phyloP scores from a whole-genome alignment of 805 yeast genomes.

The Yamadazyma laniorum region DNA sequence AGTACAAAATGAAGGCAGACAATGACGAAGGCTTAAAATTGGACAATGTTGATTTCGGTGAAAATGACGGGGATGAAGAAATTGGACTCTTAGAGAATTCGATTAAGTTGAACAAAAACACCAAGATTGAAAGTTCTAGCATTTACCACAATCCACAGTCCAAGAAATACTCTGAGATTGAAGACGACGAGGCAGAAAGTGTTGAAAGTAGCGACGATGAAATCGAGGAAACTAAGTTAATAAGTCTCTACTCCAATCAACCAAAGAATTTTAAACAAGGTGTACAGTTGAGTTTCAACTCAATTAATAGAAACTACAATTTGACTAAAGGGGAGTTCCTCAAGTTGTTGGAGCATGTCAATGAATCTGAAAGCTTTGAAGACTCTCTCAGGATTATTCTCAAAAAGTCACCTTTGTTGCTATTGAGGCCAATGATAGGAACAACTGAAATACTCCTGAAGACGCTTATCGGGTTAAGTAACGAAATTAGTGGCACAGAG shows the following conservation, averaged over 20 bases:
- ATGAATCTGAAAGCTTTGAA: constrained; percentile 63
- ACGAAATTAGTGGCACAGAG: constrained; percentile 70
- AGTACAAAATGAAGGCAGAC: constrained; percentile 7
- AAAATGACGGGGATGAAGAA: constrained; percentile 3
- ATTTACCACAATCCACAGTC: constrained; percentile 8
- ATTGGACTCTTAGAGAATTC: constrained; percentile 12
- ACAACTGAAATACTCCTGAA: constrained; percentile 87
- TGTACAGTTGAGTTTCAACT: constrained; percentile 65
- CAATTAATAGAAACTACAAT: constrained; percentile 65
- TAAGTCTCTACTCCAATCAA: constrained; percentile 82
- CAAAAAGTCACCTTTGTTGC: constrained; percentile 74
- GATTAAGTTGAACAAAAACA: constrained; percentile 10
- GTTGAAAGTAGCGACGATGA: constrained; percentile 22
- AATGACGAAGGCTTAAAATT: neutral
- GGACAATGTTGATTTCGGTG: neutral
- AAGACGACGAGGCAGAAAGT: constrained; percentile 22
- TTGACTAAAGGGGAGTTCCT: constrained; percentile 64
- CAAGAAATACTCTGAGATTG: constrained; percentile 22
- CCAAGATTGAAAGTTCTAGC: constrained; percentile 3
- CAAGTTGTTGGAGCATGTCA: constrained; percentile 58
- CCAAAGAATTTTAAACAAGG: constrained; percentile 75
- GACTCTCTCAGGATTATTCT: constrained; percentile 67
- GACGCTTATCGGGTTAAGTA: constrained; percentile 78
- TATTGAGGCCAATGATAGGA: constrained; percentile 85
- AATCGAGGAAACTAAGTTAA: constrained; percentile 33